A percentile compares a stretch with the other conserved stretches of the same genome.
Evolutionary conservation across 108 stramenopile genomes (phyloP).

Genomic region (Nitzschia palea): DNA sequence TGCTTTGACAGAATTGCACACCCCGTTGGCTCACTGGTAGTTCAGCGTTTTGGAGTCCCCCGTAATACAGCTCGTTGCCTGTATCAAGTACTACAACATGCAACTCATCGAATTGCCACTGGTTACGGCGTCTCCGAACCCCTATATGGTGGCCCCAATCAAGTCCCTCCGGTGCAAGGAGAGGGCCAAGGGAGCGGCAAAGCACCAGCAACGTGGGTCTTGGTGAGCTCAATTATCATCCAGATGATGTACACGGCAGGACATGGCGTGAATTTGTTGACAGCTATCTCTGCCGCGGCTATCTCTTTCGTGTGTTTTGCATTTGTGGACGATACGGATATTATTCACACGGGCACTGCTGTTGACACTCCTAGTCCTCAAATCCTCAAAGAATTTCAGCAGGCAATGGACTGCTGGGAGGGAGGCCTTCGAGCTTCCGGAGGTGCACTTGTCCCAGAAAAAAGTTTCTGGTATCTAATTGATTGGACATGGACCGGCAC

Average conservation of each 20-base stretch:
- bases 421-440: not conserved
- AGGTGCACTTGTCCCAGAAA: constrained; percentile 15
- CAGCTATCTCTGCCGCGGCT: not conserved
- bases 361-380: not conserved
- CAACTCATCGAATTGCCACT: not conserved
- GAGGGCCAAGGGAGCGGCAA: constrained; percentile 6
- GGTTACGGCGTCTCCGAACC: not conserved
- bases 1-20: constrained; percentile 6
- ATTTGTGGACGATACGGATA: constrained; percentile 1
- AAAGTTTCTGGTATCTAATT: constrained; percentile 12
- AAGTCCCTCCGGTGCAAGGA: not conserved
- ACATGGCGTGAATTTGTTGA: constrained; percentile 2
- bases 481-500: constrained; percentile 4
- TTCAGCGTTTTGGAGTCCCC: not conserved
- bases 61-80: not conserved
- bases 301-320: constrained; percentile 1
- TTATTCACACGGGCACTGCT: too few species aligned
- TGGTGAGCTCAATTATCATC: not conserved
- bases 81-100: not conserved
- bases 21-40: not conserved
- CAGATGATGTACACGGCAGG: not conserved
- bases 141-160: not conserved
- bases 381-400: not conserved
- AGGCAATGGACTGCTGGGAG: not conserved
- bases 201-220: not conserved